Conservation (phyloP, 345 rosid genomes). For the Turritis glabra region DNA sequence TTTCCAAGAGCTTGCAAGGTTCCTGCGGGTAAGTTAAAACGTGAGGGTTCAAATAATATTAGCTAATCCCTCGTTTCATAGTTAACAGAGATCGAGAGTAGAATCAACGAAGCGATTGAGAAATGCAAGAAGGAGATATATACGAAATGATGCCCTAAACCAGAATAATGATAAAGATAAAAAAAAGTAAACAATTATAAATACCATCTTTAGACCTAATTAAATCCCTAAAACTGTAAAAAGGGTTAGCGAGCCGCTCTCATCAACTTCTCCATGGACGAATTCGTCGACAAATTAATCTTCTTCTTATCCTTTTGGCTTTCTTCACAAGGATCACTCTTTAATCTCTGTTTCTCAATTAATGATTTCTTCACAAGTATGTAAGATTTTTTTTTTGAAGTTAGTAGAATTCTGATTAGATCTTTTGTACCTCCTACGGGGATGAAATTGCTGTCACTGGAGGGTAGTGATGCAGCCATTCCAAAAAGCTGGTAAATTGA, state of each 20-base stretch:
- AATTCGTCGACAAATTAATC: background rate
- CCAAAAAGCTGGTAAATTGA: background rate
- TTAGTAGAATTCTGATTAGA: background rate
- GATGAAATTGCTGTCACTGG: background rate
- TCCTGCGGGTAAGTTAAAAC: too few relatives aligned
- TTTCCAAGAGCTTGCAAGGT: too few relatives aligned
- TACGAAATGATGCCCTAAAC: too few relatives aligned
- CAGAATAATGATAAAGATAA: too few relatives aligned
- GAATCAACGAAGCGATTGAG: constrained; percentile 66
- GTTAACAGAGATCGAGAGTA: constrained; percentile 47
- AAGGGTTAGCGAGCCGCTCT: background rate
- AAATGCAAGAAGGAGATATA: constrained; percentile 71
- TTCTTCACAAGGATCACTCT: too few relatives aligned
- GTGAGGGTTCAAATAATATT: too few relatives aligned
- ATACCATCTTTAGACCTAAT: background rate
- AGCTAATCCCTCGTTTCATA: too few relatives aligned
- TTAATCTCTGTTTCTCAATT: too few relatives aligned
- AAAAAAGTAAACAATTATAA: constrained; percentile 34
- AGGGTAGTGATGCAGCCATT: background rate
- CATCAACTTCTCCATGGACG: background rate
- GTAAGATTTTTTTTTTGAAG: too few relatives aligned
- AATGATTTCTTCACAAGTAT: too few relatives aligned
- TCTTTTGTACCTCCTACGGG: background rate
- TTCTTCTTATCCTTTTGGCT: background rate
- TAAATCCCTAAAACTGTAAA: background rate